Evolutionary conservation across 2,329 filamentous ascomycete genomes (phyloP).

Genomic region (Fusarium torulosum): DNA sequence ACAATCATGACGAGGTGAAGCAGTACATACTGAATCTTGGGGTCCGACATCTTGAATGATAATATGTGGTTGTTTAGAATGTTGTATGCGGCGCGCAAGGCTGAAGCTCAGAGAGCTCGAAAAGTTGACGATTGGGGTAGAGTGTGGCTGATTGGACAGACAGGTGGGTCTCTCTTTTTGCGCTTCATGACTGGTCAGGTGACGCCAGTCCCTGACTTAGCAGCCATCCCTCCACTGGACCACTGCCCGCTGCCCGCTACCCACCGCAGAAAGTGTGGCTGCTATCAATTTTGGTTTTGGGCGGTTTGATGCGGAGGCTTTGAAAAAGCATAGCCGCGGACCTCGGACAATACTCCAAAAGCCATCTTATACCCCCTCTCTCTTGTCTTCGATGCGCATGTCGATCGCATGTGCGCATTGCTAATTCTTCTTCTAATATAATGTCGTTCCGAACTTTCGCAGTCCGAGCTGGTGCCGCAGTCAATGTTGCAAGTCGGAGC

Average conservation of each 20-base stretch:
- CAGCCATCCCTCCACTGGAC: neutral
- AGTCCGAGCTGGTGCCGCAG: constrained; percentile 66
- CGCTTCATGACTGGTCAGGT: constrained; percentile 37
- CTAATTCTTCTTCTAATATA: constrained; percentile 53
- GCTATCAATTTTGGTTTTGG: constrained; percentile 45
- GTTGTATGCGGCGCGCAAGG: constrained; percentile 50
- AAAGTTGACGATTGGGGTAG: constrained; percentile 47
- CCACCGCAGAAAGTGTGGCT: constrained; percentile 38
- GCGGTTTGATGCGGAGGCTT: constrained; percentile 44
- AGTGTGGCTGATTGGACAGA: constrained; percentile 47
- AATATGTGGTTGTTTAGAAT: constrained; percentile 33
- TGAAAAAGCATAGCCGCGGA: constrained; percentile 53
- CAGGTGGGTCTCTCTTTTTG: neutral
- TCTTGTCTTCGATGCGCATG: constrained; percentile 53
- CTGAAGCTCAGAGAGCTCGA: constrained; percentile 52
- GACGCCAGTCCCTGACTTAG: constrained; percentile 24
- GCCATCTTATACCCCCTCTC: constrained; percentile 35
- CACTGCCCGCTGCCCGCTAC: neutral
- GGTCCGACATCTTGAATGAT: constrained; percentile 67
- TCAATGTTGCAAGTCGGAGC: constrained; percentile 58
- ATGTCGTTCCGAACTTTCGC: constrained; percentile 70
- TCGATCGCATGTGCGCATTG: constrained; percentile 53
- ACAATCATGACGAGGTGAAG: neutral
- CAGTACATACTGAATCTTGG: constrained; percentile 76
- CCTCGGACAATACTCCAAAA: constrained; percentile 38